Evolutionary conservation across 352 stramenopile genomes (phyloP), one percentile per base, ranked within the genome.

Genomic region (Halophytophthora batemanensis): DNA sequence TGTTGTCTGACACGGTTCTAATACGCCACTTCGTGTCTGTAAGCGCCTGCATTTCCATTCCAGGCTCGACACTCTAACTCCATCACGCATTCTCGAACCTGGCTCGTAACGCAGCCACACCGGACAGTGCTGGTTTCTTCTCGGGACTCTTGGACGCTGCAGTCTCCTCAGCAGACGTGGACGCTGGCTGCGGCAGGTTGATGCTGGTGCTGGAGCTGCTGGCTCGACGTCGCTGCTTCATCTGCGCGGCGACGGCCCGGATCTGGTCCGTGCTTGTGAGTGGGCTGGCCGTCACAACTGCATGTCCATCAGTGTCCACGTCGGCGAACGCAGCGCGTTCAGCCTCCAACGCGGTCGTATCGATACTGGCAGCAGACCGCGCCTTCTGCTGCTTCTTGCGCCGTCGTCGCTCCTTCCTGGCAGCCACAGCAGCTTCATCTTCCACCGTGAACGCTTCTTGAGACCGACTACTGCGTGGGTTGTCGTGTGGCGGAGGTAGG

Each of bases 81-180:
- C 17, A 37, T 71, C 48, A 77, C 47, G 64, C 66, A 63, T 82
- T 74, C 54, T 93, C 82, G 37, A 93, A 93, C 23, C 82, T 73
- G 44, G 82, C 79, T 8, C 82, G 82, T 7, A 93, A 54, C 31
- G 82, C 82, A 22, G 82, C 82, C 6, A 93, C 79, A 2, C 82
- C 82, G 14, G 67, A 77, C 25, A 78, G 40, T 37, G 43, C 63
- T 61, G 39, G 56, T 21, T 40, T 31, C 38, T 58, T 53, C 40
- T 66, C 63, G 40, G 53, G 13, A 14, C 50, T 37, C 35, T 43
- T 58, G n/a, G 45, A 23, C 21, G 56, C 54, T 19, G 45, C 52
- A 2, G 60, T 53, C 6, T 60, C 64, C 22, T 69, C 64, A 45
- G 59, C 69, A 17, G 65, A 50, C 4, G 59, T 33, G 29, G 59